Evolutionary conservation across 2,329 filamentous ascomycete species (phyloP), one percentile per base, ranked within the genome.

Genomic region (Talaromyces albobiverticillius): DNA sequence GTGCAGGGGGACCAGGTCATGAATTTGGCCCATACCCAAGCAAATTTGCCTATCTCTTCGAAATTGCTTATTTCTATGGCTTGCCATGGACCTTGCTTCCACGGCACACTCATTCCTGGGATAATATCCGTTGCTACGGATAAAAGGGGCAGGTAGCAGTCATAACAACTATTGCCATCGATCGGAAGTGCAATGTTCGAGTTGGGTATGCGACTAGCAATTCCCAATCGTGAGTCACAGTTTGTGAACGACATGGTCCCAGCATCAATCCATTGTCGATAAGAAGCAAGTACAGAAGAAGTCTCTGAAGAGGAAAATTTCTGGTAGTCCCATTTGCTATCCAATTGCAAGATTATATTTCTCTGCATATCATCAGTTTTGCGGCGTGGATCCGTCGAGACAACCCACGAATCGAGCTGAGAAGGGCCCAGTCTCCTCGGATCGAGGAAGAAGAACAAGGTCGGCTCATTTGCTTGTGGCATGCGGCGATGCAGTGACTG

Each of bases 401-500:
- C 83, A 0, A 86, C 78, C 60, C 84, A 85, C 2, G 64, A 65
- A 61, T 87, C 83, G 4, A 76, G 53, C 0, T 70, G 62, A 0
- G 74, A 65, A 25, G 76, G 64, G 0, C 77, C 77, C 32, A 79
- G 71, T 14, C 76, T 75, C 4, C 74, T 69, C 0, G 82, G 79
- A 51, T 87, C 82, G 3, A 84, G 67, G 60, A 85, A 86, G 2
- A 87, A 65, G 59, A 78, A 87, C 0, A 85, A 51, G 1, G 71
- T 62, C 8, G 47, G 60, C 7, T 47, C 18, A n/a, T 49, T 51
- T 3, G 56, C 55, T 7, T 51, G 52, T 14, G 48, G 57, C 43
- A 18, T 48, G 49, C 69, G 76, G 60, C 76, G 78, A 64, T 86
- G 84, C 20, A 87, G 64, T 51, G 78, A 77, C 14, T 76, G 72